A percentile compares a stretch with the other conserved stretches of the same genome.
These are phyloP conservation scores for Kwoniella pini DNA, from an alignment of 768 basidiomycete species.

Conservation along the genomic window DNA sequence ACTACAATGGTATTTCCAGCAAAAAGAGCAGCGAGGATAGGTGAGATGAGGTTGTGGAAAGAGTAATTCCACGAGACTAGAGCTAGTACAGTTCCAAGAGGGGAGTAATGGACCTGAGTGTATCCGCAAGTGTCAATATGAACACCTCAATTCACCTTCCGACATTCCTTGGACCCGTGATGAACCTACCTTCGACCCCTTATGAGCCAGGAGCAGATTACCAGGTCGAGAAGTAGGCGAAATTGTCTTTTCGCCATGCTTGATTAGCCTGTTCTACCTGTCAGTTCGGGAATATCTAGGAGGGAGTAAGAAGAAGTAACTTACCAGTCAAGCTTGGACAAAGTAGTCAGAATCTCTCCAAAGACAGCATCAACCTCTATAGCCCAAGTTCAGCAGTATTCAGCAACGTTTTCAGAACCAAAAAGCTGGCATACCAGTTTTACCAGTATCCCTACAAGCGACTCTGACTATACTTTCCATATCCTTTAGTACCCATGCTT, in stretches of 20 bases:
- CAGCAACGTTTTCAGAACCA: not conserved
- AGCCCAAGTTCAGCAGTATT: not conserved
- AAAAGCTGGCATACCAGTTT: slow-evolving; percentile 61
- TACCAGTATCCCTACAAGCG: slow-evolving; percentile 90
- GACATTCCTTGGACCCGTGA: too few relatives aligned
- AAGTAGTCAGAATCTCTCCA: slow-evolving; percentile 92
- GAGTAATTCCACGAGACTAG: slow-evolving; percentile 75
- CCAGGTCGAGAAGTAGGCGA: slow-evolving; percentile 67
- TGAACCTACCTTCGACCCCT: slow-evolving; percentile 49
- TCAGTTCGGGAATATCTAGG: slow-evolving; percentile 1
- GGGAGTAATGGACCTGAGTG: slow-evolving; percentile 72
- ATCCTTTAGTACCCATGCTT: slow-evolving; percentile 91
- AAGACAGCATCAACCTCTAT: slow-evolving; percentile 89
- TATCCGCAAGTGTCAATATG: too few relatives aligned
- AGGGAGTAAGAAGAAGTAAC: not conserved
- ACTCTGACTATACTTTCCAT: slow-evolving; percentile 82
- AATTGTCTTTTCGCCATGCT: slow-evolving; percentile 76
- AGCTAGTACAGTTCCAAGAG: slow-evolving; percentile 86
- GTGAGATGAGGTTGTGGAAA: slow-evolving; percentile 89
- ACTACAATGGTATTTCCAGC: slow-evolving; percentile 85
- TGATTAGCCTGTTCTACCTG: slow-evolving; percentile 61
- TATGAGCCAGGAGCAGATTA: slow-evolving; percentile 57
- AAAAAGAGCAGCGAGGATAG: slow-evolving; percentile 86
- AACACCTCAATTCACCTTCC: too few relatives aligned
- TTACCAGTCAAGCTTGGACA: slow-evolving; percentile 80